Evolutionary conservation across 768 basidiomycete genomes (phyloP).

Genomic region (Tricholoma sp.): DNA sequence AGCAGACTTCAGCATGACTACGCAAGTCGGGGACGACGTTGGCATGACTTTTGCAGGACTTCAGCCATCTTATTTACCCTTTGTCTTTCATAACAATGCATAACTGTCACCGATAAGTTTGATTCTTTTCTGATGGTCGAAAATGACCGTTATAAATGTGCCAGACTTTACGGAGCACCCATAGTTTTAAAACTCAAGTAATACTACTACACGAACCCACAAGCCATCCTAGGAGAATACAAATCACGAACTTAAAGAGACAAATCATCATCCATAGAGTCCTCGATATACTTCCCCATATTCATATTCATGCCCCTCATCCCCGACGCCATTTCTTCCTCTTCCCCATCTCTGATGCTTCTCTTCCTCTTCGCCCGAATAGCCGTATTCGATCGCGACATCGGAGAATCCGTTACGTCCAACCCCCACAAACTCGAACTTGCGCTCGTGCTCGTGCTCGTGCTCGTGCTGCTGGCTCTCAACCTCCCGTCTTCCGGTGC

Average conservation of each 20-base stretch:
- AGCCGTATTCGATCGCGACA: neutral
- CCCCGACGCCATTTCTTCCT: slow-evolving; percentile 6
- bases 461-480: neutral
- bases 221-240: no score
- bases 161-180: no score
- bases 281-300: slow-evolving; percentile 1
- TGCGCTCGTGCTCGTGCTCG: neutral
- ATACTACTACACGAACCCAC: no score
- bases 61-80: no score
- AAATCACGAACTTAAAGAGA: neutral
- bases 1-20: neutral
- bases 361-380: slow-evolving; percentile 14
- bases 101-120: no score
- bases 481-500: neutral
- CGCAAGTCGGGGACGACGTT: no score
- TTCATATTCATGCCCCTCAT: slow-evolving; percentile 9
- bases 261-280: slow-evolving; percentile 7
- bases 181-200: no score
- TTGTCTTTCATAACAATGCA: no score
- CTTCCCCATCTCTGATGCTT: neutral
- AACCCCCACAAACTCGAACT: neutral
- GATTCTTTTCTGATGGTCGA: no score
- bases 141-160: no score
- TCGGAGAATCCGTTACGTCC: neutral
- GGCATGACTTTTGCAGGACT: no score